A percentile compares a stretch with the other conserved stretches of the same genome.
Evolutionary conservation across 495 filamentous ascomycete species (phyloP).

Genomic region (Gamarada debralockiae): DNA sequence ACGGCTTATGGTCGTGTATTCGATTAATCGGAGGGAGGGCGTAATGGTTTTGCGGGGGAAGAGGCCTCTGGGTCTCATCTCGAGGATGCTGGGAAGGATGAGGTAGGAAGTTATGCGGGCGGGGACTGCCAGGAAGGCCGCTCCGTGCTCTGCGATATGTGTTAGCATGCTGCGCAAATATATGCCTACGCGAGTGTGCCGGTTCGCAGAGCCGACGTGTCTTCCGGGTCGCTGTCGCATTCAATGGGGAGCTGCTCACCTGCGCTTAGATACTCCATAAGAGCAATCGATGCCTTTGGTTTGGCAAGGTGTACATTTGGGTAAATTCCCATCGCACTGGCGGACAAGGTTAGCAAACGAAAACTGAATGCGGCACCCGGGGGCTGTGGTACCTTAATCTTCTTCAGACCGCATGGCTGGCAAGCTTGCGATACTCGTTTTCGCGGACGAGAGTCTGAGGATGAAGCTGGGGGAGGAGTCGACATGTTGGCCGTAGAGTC

Average conservation of each 20-base stretch:
- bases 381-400: slow-evolving; percentile 15
- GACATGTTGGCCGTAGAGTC: no score
- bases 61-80: neutral
- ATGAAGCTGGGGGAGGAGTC: no score
- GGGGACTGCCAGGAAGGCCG: neutral
- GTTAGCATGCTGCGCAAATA: slow-evolving; percentile 1
- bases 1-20: neutral
- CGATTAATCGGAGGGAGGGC: neutral
- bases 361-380: neutral
- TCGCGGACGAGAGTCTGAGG: neutral
- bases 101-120: neutral
- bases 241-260: neutral
- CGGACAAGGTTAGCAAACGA: neutral
- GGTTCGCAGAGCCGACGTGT: no score
- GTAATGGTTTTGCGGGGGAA: neutral
- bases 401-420: slow-evolving; percentile 16
- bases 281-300: slow-evolving; percentile 12
- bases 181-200: no score
- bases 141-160: neutral
- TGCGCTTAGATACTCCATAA: slow-evolving; percentile 20
- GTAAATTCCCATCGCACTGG: slow-evolving; percentile 20
- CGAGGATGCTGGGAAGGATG: neutral
- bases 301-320: slow-evolving; percentile 13
- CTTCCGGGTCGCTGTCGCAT: neutral
- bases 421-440: slow-evolving; percentile 24